Percentiles rank a stretch among this genome's conserved stretches.
Conservation (phyloP, 2,329 filamentous ascomycete species). For the Phialophora tarda region DNA sequence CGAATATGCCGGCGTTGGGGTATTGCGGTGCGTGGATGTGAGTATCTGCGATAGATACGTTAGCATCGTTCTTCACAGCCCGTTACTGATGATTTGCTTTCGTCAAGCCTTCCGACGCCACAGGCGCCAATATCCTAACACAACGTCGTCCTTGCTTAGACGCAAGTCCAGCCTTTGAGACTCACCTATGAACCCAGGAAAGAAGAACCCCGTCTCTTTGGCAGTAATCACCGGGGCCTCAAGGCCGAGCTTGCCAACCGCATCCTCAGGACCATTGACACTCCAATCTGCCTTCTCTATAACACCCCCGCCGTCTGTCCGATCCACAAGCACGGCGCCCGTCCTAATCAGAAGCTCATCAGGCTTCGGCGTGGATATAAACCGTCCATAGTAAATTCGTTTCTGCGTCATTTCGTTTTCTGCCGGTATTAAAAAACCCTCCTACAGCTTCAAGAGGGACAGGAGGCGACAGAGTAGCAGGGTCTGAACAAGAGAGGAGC, state of each 20-base stretch:
- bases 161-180: background rate
- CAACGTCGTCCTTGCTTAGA: background rate
- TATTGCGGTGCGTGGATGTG: slow-evolving; percentile 96
- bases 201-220: slow-evolving; percentile 32
- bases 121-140: background rate
- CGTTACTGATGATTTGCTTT: background rate
- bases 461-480: background rate
- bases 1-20: slow-evolving; percentile 91
- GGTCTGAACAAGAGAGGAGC: background rate
- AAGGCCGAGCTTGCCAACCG: slow-evolving; percentile 33
- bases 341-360: slow-evolving; percentile 35
- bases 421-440: background rate
- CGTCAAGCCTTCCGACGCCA: background rate
- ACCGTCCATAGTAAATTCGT: slow-evolving; percentile 38
- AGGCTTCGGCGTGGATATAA: slow-evolving; percentile 38
- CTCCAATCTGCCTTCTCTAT: slow-evolving; percentile 38
- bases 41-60: slow-evolving; percentile 66
- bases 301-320: slow-evolving; percentile 33
- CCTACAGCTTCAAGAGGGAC: background rate
- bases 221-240: slow-evolving; percentile 32
- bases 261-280: slow-evolving; percentile 31
- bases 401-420: slow-evolving; percentile 15
- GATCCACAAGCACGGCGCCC: slow-evolving; percentile 38
- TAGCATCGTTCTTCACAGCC: slow-evolving; percentile 7
- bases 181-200: slow-evolving; percentile 45